phyloP scores from a whole-genome alignment of 192 early-diverging fungal genomes.

The Entomortierella lignicola region DNA sequence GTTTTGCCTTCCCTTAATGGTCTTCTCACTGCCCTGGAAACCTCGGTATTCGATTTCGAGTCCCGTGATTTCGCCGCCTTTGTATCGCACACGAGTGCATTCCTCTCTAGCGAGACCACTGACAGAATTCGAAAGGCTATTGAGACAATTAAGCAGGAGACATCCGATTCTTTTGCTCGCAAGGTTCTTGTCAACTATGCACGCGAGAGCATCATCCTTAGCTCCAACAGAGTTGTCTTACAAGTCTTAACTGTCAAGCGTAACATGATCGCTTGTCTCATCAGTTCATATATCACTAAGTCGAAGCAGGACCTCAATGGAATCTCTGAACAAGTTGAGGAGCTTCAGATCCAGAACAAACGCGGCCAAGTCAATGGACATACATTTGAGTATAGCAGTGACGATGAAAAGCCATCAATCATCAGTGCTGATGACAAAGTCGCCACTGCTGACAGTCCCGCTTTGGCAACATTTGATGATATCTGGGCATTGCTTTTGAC shows the following conservation, averaged over 20 bases:
- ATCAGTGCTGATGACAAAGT: neutral
- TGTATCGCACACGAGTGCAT: constrained; percentile 54
- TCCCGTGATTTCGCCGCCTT: constrained; percentile 58
- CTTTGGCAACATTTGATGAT: constrained; percentile 28
- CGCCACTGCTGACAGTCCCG: neutral
- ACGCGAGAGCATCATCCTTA: constrained; percentile 56
- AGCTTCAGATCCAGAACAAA: neutral
- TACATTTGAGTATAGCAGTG: constrained; percentile 10
- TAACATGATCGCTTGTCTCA: constrained; percentile 63
- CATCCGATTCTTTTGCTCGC: constrained; percentile 51
- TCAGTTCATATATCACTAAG: constrained; percentile 14
- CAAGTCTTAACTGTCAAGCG: constrained; percentile 61
- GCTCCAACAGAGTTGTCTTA: constrained; percentile 63
- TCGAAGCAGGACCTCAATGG: constrained; percentile 8
- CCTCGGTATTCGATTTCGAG: constrained; percentile 52
- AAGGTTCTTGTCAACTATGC: constrained; percentile 61
- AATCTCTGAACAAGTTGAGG: neutral
- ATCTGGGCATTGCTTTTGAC: constrained; percentile 54
- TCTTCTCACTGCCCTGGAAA: constrained; percentile 62
- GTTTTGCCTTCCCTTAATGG: constrained; percentile 70
- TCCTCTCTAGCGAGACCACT: constrained; percentile 59
- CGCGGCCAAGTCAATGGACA: constrained; percentile 8
- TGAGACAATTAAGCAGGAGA: constrained; percentile 47
- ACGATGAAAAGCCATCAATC: constrained; percentile 15
- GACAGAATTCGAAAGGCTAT: constrained; percentile 60